Conservation (phyloP, 768 basidiomycete genomes). For the Mycena vitilis region DNA sequence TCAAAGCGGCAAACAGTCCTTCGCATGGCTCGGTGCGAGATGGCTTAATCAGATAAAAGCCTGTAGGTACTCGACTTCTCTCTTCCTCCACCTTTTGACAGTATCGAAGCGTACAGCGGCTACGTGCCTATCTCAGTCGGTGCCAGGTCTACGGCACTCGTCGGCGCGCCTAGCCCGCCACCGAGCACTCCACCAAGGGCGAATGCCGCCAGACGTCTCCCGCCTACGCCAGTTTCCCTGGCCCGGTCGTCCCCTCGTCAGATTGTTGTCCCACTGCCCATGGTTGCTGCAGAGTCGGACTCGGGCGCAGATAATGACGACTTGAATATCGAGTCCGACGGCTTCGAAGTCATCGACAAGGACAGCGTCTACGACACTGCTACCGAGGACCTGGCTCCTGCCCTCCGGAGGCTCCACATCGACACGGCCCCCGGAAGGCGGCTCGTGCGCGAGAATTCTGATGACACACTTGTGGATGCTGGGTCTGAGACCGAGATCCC, state of each 20-base stretch:
- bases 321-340: conserved; percentile 15
- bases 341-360: conserved; percentile 22
- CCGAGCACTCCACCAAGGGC: background rate
- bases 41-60: conserved; percentile 36
- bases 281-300: background rate
- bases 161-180: background rate
- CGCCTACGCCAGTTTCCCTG: conserved; percentile 11
- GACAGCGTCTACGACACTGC: conserved; percentile 28
- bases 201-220: background rate
- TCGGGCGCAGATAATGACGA: background rate
- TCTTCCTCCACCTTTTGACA: background rate
- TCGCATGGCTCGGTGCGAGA: conserved; percentile 35
- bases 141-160: conserved; percentile 19
- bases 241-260: background rate
- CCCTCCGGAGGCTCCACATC: conserved; percentile 6
- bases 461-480: conserved; percentile 20
- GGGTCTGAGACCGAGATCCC: background rate
- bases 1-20: conserved; percentile 28
- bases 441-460: conserved; percentile 18
- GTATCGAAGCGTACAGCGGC: conserved; percentile 6
- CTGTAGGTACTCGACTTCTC: conserved; percentile 3
- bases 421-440: background rate
- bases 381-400: conserved; percentile 19
- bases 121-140: conserved; percentile 28
- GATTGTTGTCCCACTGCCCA: background rate